phyloP scores from a whole-genome alignment of 2,329 filamentous ascomycete species.

The Phyllachora maydis region DNA sequence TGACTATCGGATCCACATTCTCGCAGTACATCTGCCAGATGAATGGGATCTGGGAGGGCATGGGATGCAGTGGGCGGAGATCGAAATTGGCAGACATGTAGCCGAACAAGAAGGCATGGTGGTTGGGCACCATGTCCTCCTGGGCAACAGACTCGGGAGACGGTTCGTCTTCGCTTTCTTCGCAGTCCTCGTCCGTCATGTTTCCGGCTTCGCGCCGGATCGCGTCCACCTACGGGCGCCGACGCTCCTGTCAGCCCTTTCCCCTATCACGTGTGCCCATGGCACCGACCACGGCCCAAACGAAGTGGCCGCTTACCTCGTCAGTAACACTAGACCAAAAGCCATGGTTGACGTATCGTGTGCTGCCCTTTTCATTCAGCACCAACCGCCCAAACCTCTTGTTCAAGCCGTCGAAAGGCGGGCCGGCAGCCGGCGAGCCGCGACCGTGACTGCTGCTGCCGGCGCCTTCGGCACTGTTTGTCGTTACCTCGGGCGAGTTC shows the following conservation, averaged over 20 bases:
- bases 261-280: not conserved
- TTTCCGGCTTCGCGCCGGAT: slow-evolving; percentile 27
- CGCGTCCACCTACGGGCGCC: slow-evolving; percentile 19
- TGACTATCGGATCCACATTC: slow-evolving; percentile 54
- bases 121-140: slow-evolving; percentile 19
- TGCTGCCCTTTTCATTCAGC: slow-evolving; percentile 45
- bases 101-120: slow-evolving; percentile 54
- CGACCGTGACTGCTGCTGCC: slow-evolving; percentile 4
- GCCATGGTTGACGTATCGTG: slow-evolving; percentile 54
- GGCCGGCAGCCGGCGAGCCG: slow-evolving; percentile 5
- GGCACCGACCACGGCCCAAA: not conserved
- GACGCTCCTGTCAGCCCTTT: slow-evolving; percentile 1
- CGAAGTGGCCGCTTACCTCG: slow-evolving; percentile 27
- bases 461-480: slow-evolving; percentile 1
- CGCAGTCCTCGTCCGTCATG: slow-evolving; percentile 30
- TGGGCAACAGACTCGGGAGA: slow-evolving; percentile 22
- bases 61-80: slow-evolving; percentile 40
- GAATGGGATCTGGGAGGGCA: slow-evolving; percentile 40
- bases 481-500: slow-evolving; percentile 15
- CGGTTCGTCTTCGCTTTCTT: slow-evolving; percentile 38
- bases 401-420: slow-evolving; percentile 16
- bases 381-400: slow-evolving; percentile 47
- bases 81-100: slow-evolving; percentile 53
- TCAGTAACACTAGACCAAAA: slow-evolving; percentile 62
- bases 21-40: slow-evolving; percentile 55